Evolutionary conservation across 176 grass and related monocot species (phyloP).

Genomic region (Ensete glaucum): DNA sequence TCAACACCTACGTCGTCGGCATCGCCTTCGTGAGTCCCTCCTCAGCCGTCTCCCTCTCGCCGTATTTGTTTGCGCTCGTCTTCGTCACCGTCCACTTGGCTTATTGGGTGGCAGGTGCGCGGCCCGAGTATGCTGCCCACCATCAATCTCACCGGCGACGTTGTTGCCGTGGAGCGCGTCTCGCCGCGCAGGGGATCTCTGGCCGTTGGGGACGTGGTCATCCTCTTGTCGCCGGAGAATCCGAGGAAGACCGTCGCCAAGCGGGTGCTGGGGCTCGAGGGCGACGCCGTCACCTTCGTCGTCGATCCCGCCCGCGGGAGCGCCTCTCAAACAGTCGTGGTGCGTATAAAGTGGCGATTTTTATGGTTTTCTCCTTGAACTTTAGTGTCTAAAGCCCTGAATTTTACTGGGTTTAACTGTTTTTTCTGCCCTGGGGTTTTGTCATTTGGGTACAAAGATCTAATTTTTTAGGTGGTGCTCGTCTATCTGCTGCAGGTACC

Average conservation of each 20-base stretch:
- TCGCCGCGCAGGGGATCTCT: slow-evolving; percentile 27
- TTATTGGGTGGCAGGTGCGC: slow-evolving; percentile 15
- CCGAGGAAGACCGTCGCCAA: slow-evolving; percentile 54
- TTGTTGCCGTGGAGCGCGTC: slow-evolving; percentile 48
- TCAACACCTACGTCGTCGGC: slow-evolving; percentile 27
- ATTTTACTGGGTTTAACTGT: background rate
- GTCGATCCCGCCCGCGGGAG: slow-evolving; percentile 38
- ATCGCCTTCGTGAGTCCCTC: slow-evolving; percentile 17
- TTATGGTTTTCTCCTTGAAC: background rate
- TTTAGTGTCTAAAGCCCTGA: slow-evolving; percentile 3
- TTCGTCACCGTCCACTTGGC: background rate
- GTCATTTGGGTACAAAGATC: background rate
- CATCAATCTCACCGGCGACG: slow-evolving; percentile 59
- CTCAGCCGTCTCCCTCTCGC: background rate
- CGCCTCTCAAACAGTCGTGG: slow-evolving; percentile 48
- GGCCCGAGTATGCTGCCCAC: slow-evolving; percentile 86
- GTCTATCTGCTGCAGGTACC: slow-evolving; percentile 47
- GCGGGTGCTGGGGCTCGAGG: slow-evolving; percentile 53
- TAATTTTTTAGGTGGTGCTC: background rate
- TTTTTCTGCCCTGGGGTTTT: background rate
- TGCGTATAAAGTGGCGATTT: slow-evolving; percentile 6
- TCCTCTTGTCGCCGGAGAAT: slow-evolving; percentile 61
- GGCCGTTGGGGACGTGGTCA: slow-evolving; percentile 49
- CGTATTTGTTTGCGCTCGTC: background rate
- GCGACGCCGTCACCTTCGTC: slow-evolving; percentile 54